Percentiles rank a stretch among this genome's conserved stretches.
phyloP scores from a whole-genome alignment of 2,329 filamentous ascomycete genomes.

The Neospermospora avenae region DNA sequence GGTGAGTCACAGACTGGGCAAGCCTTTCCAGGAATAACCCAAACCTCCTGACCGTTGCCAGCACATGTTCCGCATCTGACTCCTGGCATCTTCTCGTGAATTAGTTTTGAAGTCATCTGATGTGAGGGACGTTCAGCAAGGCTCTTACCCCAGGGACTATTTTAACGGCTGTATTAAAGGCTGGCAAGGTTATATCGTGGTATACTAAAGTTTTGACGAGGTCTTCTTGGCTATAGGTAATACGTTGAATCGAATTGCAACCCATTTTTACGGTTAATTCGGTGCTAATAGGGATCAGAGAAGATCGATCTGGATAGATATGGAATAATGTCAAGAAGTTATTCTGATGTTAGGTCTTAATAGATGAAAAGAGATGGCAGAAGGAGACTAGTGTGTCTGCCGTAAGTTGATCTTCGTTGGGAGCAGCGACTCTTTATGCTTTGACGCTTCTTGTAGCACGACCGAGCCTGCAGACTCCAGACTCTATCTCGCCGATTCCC shows the following conservation, averaged over 20 bases:
- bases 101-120: slow-evolving; percentile 12
- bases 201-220: not conserved
- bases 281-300: not conserved
- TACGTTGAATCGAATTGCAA: slow-evolving; percentile 11
- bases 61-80: slow-evolving; percentile 52
- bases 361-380: not conserved
- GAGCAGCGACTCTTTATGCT: not conserved
- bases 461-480: too few relatives aligned
- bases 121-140: not conserved
- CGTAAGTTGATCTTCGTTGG: not conserved
- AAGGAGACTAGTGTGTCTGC: not conserved
- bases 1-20: slow-evolving; percentile 48
- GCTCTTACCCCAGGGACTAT: slow-evolving; percentile 18
- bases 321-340: not conserved
- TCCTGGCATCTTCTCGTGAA: slow-evolving; percentile 41
- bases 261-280: slow-evolving; percentile 12
- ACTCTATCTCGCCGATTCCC: too few relatives aligned
- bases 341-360: not conserved
- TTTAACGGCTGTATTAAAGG: slow-evolving; percentile 16
- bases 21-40: slow-evolving; percentile 52
- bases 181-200: slow-evolving; percentile 10
- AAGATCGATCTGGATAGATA: not conserved
- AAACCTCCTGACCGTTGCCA: slow-evolving; percentile 48
- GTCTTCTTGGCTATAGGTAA: not conserved
- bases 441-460: too few relatives aligned